Percentiles rank a stretch among this genome's conserved stretches.
Evolutionary conservation across 306 rosid genomes (phyloP).

Genomic region (Coriaria nepalensis): DNA sequence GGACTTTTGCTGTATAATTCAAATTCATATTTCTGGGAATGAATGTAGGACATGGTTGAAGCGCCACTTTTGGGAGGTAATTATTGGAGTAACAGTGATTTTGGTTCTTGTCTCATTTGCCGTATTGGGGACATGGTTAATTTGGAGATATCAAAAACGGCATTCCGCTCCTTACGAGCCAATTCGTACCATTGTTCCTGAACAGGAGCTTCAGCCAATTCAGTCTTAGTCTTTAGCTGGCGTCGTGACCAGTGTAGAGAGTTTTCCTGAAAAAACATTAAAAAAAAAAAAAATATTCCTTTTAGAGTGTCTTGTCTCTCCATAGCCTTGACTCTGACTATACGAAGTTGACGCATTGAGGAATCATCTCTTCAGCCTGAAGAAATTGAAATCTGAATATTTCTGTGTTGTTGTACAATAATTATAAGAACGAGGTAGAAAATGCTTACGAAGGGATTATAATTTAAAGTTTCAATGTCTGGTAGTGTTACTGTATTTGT

Average conservation of each 20-base stretch:
- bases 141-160: constrained; percentile 23
- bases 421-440: no score
- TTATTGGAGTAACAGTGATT: constrained; percentile 19
- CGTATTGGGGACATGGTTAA: constrained; percentile 19
- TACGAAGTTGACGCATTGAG: no score
- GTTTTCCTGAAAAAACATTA: no score
- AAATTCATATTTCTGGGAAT: background rate
- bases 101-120: constrained; percentile 18
- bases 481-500: no score
- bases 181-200: constrained; percentile 16
- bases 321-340: no score
- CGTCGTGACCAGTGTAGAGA: background rate
- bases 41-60: constrained; percentile 27
- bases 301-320: no score
- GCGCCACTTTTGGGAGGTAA: constrained; percentile 17
- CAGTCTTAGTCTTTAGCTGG: background rate
- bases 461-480: no score
- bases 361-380: no score
- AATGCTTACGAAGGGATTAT: no score
- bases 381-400: no score
- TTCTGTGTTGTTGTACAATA: no score
- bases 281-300: no score
- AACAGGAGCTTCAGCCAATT: constrained; percentile 45
- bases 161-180: constrained; percentile 19
- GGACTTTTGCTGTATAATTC: background rate